Evolutionary conservation across 1,284 basidiomycete species (phyloP).

Genomic region (Rhodotorula sp.): DNA sequence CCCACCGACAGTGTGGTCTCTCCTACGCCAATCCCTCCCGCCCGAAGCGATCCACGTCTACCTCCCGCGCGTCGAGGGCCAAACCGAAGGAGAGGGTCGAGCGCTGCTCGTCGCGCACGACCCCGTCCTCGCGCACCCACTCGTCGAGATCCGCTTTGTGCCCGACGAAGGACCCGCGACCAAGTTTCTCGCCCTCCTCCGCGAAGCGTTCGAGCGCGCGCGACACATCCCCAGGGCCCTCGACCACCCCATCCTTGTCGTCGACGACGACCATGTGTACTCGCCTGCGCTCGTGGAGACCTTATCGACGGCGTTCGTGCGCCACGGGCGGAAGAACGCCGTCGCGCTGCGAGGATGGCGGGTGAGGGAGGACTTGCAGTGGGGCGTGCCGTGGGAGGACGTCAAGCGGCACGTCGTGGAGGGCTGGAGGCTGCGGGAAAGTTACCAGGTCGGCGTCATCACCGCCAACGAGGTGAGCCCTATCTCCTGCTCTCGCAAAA

Average conservation of each 20-base stretch:
- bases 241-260: not conserved
- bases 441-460: slow-evolving; percentile 6
- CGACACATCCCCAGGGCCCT: not conserved
- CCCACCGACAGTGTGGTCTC: slow-evolving; percentile 48
- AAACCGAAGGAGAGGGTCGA: too few species aligned
- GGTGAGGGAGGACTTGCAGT: slow-evolving; percentile 6
- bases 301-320: not conserved
- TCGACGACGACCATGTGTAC: slow-evolving; percentile 15
- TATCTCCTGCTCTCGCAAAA: not conserved
- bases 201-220: not conserved
- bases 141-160: not conserved
- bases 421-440: not conserved
- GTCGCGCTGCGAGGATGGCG: slow-evolving; percentile 15
- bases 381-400: slow-evolving; percentile 5
- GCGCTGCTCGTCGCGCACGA: not conserved
- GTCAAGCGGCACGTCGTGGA: slow-evolving; percentile 8
- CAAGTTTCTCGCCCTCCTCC: not conserved
- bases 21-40: slow-evolving; percentile 42
- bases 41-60: slow-evolving; percentile 12
- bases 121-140: not conserved
- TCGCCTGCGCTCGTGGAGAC: slow-evolving; percentile 2
- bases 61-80: not conserved
- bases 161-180: slow-evolving; percentile 9
- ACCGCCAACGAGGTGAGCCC: slow-evolving; percentile 20
- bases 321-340: not conserved